Conservation (phyloP, 306 rosid species). For the Dalbergia oliveri region DNA sequence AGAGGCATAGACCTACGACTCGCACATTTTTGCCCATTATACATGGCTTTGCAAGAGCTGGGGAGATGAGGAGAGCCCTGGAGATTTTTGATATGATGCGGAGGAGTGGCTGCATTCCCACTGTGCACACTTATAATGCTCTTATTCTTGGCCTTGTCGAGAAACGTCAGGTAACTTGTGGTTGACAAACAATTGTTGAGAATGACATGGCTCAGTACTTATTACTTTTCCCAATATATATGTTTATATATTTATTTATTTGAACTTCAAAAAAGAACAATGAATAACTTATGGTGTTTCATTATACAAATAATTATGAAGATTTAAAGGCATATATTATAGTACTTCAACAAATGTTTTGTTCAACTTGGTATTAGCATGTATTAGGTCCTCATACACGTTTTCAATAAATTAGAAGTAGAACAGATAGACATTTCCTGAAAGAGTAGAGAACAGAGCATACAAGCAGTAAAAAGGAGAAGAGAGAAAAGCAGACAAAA, state of each 20-base stretch:
- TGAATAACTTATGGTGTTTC: background rate
- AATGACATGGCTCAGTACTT: constrained; percentile 11
- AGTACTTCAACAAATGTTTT: background rate
- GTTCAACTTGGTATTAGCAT: background rate
- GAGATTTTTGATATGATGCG: constrained; percentile 96
- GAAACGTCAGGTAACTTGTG: constrained; percentile 80
- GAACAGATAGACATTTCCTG: background rate
- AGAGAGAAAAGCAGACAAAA: background rate
- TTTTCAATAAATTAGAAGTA: background rate
- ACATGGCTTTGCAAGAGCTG: constrained; percentile 89
- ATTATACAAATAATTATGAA: background rate
- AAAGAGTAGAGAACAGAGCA: background rate
- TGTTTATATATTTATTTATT: constrained; percentile 6
- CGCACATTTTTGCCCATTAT: constrained; percentile 95
- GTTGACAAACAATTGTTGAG: constrained; percentile 15
- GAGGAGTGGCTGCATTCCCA: constrained; percentile 92
- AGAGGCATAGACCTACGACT: constrained; percentile 83
- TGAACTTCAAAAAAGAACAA: background rate
- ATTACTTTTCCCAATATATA: background rate
- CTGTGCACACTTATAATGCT: constrained; percentile 95
- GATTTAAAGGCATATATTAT: background rate
- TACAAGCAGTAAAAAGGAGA: background rate
- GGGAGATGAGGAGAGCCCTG: constrained; percentile 79
- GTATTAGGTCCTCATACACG: background rate
- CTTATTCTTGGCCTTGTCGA: constrained; percentile 94